Percentiles rank a stretch among this genome's conserved stretches.
phyloP scores from a whole-genome alignment of 129 eudicot genomes.

The Oenanthe sinensis region DNA sequence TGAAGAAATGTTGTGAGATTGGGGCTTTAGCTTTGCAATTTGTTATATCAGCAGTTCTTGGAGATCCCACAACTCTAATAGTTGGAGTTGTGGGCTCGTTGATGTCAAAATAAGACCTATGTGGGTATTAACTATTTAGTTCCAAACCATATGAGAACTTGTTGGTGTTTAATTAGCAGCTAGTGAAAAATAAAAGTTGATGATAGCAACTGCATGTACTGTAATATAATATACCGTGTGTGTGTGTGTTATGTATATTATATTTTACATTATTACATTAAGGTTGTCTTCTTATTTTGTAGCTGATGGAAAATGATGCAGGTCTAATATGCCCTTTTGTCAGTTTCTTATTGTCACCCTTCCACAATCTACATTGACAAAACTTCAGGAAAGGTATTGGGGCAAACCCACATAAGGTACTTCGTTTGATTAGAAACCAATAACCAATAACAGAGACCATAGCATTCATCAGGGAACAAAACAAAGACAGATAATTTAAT shows the following conservation, averaged over 20 bases:
- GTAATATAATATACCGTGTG: background rate
- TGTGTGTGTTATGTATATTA: too few species aligned
- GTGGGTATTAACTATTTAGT: background rate
- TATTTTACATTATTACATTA: background rate
- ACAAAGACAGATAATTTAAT: background rate
- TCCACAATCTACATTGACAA: background rate
- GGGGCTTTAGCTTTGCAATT: conserved; percentile 5
- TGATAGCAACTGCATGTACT: background rate
- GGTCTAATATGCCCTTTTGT: background rate
- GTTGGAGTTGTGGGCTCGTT: conserved; percentile 7
- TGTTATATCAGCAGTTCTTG: conserved; percentile 8
- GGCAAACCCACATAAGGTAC: background rate
- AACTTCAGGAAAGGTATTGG: background rate
- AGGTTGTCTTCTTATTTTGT: background rate
- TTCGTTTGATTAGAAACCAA: background rate
- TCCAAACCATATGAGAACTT: background rate
- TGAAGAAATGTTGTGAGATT: conserved; percentile 4
- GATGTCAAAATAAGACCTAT: background rate
- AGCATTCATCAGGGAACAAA: background rate
- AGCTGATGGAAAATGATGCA: background rate
- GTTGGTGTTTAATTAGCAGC: background rate
- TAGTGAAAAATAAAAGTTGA: background rate
- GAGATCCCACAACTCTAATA: conserved; percentile 1
- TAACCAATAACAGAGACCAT: background rate
- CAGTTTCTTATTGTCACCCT: background rate